These are phyloP conservation scores for Cryomyces minteri DNA, from an alignment of 495 filamentous ascomycete genomes.

Conservation along the genomic window DNA sequence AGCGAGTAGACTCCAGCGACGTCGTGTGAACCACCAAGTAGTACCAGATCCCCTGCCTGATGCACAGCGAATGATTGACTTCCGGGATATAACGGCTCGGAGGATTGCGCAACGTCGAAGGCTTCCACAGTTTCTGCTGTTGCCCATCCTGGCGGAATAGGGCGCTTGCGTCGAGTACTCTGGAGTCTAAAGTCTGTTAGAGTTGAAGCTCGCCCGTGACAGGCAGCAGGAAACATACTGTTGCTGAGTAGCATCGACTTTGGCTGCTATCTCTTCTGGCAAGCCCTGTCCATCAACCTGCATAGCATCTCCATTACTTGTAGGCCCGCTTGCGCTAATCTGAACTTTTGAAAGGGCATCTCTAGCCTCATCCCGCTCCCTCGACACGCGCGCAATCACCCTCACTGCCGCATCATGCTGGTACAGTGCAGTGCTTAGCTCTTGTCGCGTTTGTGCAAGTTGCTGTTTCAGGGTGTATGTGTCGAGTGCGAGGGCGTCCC, in stretches of 20 bases:
- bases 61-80: conserved; percentile 49
- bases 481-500: conserved; percentile 86
- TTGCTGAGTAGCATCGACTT: conserved; percentile 61
- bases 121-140: conserved; percentile 51
- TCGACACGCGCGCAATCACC: conserved; percentile 76
- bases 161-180: conserved; percentile 69
- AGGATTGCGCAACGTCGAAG: conserved; percentile 40
- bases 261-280: conserved; percentile 50
- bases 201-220: not conserved
- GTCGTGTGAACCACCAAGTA: conserved; percentile 64
- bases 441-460: conserved; percentile 73
- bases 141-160: conserved; percentile 70
- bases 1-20: conserved; percentile 65
- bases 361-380: conserved; percentile 80
- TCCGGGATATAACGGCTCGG: conserved; percentile 45
- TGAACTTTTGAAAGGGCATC: conserved; percentile 80
- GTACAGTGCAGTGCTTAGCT: conserved; percentile 83
- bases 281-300: conserved; percentile 63
- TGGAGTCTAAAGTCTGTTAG: conserved; percentile 42
- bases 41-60: conserved; percentile 43
- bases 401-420: conserved; percentile 89
- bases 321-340: conserved; percentile 28
- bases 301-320: conserved; percentile 61
- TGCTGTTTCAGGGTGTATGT: conserved; percentile 78
- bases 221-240: conserved; percentile 31